These are phyloP conservation scores for Fomitopsis pulvina DNA, from an alignment of 768 basidiomycete genomes.

Conservation along the genomic window DNA sequence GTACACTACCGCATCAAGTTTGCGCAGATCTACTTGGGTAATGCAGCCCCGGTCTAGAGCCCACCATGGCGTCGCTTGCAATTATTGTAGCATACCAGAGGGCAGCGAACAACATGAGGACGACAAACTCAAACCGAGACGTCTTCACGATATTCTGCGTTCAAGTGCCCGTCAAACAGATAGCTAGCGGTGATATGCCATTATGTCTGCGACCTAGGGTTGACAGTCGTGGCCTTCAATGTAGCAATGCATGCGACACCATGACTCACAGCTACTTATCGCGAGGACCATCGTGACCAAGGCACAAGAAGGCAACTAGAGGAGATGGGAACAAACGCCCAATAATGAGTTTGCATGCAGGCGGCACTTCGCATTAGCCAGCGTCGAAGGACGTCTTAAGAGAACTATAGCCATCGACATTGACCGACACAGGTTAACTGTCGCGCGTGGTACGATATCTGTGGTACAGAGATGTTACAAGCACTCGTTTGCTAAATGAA, in stretches of 20 bases:
- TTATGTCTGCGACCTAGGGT: background rate
- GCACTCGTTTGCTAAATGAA: background rate
- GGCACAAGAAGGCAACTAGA: background rate
- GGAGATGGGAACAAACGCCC: conserved; percentile 1
- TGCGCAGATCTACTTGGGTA: background rate
- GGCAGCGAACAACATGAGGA: background rate
- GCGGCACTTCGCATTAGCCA: background rate
- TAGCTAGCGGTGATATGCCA: background rate
- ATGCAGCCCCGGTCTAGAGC: background rate
- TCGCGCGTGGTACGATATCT: background rate
- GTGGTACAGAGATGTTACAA: background rate
- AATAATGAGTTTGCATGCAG: background rate
- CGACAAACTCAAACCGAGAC: background rate
- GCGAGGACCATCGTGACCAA: conserved; percentile 1
- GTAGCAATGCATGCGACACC: background rate
- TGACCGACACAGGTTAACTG: background rate
- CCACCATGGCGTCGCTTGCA: background rate
- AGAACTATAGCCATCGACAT: background rate
- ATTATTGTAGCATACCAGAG: background rate
- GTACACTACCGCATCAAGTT: background rate
- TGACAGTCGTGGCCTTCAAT: background rate
- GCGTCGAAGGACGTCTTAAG: background rate
- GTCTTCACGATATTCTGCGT: too few species aligned
- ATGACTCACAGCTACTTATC: conserved; percentile 3
- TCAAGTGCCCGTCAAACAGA: too few species aligned